Conservation (phyloP, 108 stramenopile species). For the Parietichytrium sp. region DNA sequence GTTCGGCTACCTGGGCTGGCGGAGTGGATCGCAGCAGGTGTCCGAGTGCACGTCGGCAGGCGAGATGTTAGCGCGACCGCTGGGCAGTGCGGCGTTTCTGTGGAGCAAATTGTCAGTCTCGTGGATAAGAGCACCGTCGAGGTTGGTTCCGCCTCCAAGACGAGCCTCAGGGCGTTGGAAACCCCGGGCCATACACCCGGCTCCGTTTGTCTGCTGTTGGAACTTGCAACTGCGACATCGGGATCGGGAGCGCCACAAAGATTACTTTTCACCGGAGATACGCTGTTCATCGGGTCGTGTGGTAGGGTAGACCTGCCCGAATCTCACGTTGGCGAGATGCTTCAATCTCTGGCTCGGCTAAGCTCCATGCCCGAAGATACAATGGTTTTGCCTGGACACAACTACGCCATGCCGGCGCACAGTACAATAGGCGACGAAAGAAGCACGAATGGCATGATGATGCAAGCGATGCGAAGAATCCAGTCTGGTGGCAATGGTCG, state of each 20-base stretch:
- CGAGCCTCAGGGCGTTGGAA: background rate
- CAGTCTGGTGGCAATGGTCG: background rate
- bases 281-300: background rate
- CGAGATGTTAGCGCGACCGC: background rate
- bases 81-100: background rate
- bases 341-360: background rate
- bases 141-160: background rate
- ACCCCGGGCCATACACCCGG: conserved; percentile 30
- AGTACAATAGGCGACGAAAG: background rate
- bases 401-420: conserved; percentile 18
- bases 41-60: background rate
- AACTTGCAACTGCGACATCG: too few relatives aligned
- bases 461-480: background rate
- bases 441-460: conserved; percentile 16
- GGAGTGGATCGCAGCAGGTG: background rate
- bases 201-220: background rate
- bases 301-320: conserved; percentile 21
- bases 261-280: conserved; percentile 19
- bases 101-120: background rate
- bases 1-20: conserved; percentile 1
- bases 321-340: background rate
- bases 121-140: background rate
- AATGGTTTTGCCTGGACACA: background rate
- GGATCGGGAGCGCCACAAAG: background rate
- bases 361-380: background rate